phyloP scores from a whole-genome alignment of 139 green algal species.

The Picochlorum sp. region DNA sequence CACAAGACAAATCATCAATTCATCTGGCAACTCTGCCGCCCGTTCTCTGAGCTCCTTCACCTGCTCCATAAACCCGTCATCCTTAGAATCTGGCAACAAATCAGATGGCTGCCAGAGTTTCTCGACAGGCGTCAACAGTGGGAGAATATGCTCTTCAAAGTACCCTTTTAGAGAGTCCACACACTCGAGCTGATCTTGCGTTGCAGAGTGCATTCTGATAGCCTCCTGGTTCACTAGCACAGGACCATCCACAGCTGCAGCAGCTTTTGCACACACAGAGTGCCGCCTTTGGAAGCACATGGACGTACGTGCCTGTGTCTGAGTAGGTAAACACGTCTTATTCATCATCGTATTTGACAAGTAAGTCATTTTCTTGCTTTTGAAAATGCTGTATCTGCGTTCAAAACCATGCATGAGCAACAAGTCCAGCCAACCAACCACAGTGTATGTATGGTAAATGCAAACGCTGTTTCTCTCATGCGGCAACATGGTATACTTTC shows the following conservation, averaged over 20 bases:
- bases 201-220: conserved; percentile 1
- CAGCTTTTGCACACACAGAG: too few relatives aligned
- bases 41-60: conserved; percentile 74
- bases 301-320: too few relatives aligned
- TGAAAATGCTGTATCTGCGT: too few relatives aligned
- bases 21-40: conserved; percentile 71
- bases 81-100: conserved; percentile 69
- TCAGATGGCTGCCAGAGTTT: conserved; percentile 94
- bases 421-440: too few relatives aligned
- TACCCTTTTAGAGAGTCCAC: neutral
- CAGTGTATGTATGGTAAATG: too few relatives aligned
- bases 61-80: conserved; percentile 81
- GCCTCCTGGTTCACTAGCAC: neutral
- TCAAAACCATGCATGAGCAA: too few relatives aligned
- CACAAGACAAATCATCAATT: conserved; percentile 89
- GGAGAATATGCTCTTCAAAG: conserved; percentile 15
- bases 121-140: conserved; percentile 20
- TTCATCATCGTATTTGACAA: too few relatives aligned
- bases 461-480: too few relatives aligned
- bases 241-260: neutral
- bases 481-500: too few relatives aligned
- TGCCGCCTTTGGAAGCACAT: too few relatives aligned
- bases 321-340: too few relatives aligned
- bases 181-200: neutral
- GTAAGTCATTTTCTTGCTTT: too few relatives aligned